Base-by-base conservation (phyloP, 1,284 basidiomycete species). In the Ceratobasidium sp. region DNA sequence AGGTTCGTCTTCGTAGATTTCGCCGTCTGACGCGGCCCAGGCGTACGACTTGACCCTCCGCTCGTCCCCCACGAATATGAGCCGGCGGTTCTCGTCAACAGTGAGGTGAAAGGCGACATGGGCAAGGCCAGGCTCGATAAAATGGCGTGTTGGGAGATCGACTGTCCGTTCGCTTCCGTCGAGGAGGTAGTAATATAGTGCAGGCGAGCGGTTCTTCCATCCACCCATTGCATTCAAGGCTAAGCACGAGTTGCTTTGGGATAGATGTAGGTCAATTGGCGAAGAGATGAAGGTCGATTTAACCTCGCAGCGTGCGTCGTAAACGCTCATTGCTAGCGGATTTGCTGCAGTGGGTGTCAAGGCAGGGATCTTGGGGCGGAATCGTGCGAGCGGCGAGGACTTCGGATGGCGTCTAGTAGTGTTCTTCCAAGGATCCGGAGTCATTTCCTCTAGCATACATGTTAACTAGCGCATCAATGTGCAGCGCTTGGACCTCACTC, bases 221-320 rank as follows among this genome's bases (percentile, higher is more conserved):
- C 71, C 71, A 30, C 59, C 50, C 33, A 48, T 35, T 2, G 27
- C 71, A 27, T 30, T 60, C 35, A 75, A 18, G n/a, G 71, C 71
- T 35, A 75, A 38, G 23, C 71, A 75, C 8, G 44, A 7, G 20
- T 33, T 41, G 3, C 23, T 60, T 33, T 33, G 62, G 38, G 60
- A 64, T 27, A 55, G 3, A 3, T 23, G 20, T 7, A 75, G 33
- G 2, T 52, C 48, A 16, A 65, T 75, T 1, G 71, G 71, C 14
- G 30, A 7, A 12, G 33, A 35, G 30, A 46, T 27, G 16, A 3
- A 16, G 5, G 10, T 35, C 12, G 71, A 75, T 14, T 8, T 18
- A 8, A 75, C 41, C 27, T 75, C 71, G 60, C 71, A 75, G 27
- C 71, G 71, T n/a, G 71, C 71, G 14, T 75, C 71, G 23, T 62